These are phyloP conservation scores for Aspergillus funiculosus DNA, from an alignment of 495 filamentous ascomycete species.

Conservation along the genomic window DNA sequence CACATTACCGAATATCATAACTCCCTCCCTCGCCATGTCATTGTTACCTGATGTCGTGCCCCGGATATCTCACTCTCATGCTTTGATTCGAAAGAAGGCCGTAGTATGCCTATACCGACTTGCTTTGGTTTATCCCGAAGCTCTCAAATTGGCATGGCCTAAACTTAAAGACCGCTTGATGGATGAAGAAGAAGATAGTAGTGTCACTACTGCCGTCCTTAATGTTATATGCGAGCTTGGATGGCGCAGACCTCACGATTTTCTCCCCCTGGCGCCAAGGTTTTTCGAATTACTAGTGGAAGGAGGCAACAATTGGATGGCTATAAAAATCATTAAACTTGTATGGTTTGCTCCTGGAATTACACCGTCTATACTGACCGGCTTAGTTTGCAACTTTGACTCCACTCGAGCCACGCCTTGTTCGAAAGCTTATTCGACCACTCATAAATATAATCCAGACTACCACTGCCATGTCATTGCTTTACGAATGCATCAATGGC, in stretches of 20 bases:
- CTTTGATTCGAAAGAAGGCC: slow-evolving; percentile 86
- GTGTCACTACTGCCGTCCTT: slow-evolving; percentile 89
- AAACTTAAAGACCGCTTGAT: slow-evolving; percentile 91
- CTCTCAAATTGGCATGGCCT: slow-evolving; percentile 86
- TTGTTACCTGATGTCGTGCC: slow-evolving; percentile 80
- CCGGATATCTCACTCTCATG: slow-evolving; percentile 75
- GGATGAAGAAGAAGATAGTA: slow-evolving; percentile 84
- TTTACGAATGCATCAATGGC: slow-evolving; percentile 98
- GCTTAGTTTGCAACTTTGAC: slow-evolving; percentile 87
- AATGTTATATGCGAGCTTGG: slow-evolving; percentile 97
- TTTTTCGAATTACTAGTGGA: slow-evolving; percentile 91
- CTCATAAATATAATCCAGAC: slow-evolving; percentile 88
- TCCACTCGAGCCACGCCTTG: slow-evolving; percentile 82
- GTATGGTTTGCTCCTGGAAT: slow-evolving; percentile 40
- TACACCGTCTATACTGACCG: slow-evolving; percentile 14
- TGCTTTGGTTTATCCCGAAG: slow-evolving; percentile 90
- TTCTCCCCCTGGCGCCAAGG: slow-evolving; percentile 83
- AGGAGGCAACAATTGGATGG: slow-evolving; percentile 98
- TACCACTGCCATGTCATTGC: slow-evolving; percentile 89
- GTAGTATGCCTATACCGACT: slow-evolving; percentile 88
- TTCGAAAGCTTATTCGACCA: slow-evolving; percentile 91
- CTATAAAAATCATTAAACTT: slow-evolving; percentile 96
- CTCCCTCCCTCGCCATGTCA: slow-evolving; percentile 81
- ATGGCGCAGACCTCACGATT: slow-evolving; percentile 88
- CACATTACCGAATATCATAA: slow-evolving; percentile 87